These are phyloP conservation scores for Punica granatum DNA, from an alignment of 345 rosid species.

Conservation along the genomic window DNA sequence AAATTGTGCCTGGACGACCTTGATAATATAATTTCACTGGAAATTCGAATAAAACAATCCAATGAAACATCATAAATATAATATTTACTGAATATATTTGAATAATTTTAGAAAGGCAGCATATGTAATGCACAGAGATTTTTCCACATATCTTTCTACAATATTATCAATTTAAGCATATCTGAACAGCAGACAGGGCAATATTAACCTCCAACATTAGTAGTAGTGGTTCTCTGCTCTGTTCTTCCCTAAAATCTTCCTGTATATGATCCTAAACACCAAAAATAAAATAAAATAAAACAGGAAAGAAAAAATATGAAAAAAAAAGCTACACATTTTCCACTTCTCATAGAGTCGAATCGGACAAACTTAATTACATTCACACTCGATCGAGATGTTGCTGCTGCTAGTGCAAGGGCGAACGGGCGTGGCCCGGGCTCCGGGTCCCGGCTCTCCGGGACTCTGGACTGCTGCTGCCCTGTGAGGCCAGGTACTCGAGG, in stretches of 20 bases:
- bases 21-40: too few species aligned
- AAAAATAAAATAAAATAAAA: not conserved
- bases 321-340: not conserved
- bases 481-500: slow-evolving; percentile 60
- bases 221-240: not conserved
- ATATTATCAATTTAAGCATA: not conserved
- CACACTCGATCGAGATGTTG: not conserved
- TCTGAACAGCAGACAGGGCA: not conserved
- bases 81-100: too few species aligned
- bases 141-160: not conserved
- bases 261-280: not conserved
- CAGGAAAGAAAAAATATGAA: not conserved
- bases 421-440: not conserved
- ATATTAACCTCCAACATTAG: not conserved
- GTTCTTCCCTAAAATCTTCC: not conserved
- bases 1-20: too few species aligned
- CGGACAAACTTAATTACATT: not conserved
- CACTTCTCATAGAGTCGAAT: not conserved
- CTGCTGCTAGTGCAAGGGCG: not conserved
- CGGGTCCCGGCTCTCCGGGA: not conserved
- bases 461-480: slow-evolving; percentile 16
- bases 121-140: not conserved
- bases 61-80: too few species aligned
- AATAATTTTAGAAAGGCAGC: not conserved
- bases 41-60: too few species aligned